These are phyloP conservation scores for Chlamydomonas reinhardtii DNA, from an alignment of 163 green algal genomes.

Conservation along the genomic window DNA sequence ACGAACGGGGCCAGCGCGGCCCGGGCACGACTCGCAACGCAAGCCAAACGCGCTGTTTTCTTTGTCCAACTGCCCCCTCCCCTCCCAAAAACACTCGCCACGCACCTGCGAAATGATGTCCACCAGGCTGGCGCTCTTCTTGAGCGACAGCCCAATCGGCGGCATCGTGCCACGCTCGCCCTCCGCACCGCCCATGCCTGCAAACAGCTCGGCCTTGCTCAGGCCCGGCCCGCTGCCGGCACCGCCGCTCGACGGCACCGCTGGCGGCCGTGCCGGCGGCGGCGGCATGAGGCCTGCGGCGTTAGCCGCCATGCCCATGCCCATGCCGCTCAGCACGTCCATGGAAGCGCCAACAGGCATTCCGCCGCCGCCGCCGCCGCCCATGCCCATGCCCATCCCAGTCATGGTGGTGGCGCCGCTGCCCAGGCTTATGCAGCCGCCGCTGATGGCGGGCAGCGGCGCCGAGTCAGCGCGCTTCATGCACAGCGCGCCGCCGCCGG, in stretches of 20 bases:
- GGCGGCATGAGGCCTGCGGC: constrained; percentile 20
- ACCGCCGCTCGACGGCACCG: not conserved
- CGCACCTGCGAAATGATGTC: constrained; percentile 55
- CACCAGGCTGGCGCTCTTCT: constrained; percentile 63
- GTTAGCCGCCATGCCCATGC: not conserved
- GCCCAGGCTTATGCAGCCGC: no score
- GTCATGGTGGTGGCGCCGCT: no score
- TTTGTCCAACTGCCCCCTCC: no score
- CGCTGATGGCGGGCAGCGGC: constrained; percentile 17
- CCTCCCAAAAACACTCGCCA: no score
- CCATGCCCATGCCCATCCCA: no score
- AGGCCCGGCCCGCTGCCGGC: not conserved
- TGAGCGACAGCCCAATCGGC: constrained; percentile 65
- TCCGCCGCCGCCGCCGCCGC: no score
- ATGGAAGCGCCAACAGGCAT: no score
- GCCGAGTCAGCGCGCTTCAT: constrained; percentile 40
- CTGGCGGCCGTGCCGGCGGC: not conserved
- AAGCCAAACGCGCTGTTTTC: no score
- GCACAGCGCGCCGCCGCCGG: not conserved
- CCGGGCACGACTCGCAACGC: no score
- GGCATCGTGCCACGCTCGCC: constrained; percentile 9
- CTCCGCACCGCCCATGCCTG: not conserved
- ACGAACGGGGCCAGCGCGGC: no score
- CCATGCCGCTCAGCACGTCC: not conserved
- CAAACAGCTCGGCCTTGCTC: constrained; percentile 5